phyloP scores from a whole-genome alignment of 257 asterid genomes.

The Scutellaria baicalensis region DNA sequence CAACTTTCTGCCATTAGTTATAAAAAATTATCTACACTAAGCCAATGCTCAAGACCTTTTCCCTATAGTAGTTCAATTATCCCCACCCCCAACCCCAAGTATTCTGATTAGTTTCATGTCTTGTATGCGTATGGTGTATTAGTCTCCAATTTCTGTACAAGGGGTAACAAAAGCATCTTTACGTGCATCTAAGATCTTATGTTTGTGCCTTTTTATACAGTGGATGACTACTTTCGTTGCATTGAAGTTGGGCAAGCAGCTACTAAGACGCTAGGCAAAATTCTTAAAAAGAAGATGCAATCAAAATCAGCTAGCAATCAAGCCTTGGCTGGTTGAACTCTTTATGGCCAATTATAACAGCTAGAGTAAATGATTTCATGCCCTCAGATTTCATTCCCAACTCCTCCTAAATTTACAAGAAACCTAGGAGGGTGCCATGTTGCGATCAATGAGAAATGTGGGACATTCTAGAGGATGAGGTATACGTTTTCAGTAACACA shows the following conservation, averaged over 20 bases:
- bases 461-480: not conserved
- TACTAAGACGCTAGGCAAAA: conserved; percentile 47
- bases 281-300: conserved; percentile 70
- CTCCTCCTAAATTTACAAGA: no score
- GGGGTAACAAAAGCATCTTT: not conserved
- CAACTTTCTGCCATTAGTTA: not conserved
- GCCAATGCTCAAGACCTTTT: not conserved
- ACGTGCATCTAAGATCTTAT: not conserved
- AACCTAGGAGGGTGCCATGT: not conserved
- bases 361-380: not conserved
- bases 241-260: conserved; percentile 76
- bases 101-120: no score
- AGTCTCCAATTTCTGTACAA: no score
- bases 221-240: conserved; percentile 67
- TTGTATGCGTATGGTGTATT: no score
- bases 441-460: not conserved
- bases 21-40: not conserved
- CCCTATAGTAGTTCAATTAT: no score
- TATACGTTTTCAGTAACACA: not conserved
- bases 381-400: not conserved
- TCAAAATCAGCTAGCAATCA: conserved; percentile 24
- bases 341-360: not conserved
- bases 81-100: no score
- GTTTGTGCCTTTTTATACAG: conserved; percentile 25
- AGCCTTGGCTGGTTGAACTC: conserved; percentile 30